Evolutionary conservation across 2,329 filamentous ascomycete species (phyloP).

Genomic region (Curvularia eragrostidis): DNA sequence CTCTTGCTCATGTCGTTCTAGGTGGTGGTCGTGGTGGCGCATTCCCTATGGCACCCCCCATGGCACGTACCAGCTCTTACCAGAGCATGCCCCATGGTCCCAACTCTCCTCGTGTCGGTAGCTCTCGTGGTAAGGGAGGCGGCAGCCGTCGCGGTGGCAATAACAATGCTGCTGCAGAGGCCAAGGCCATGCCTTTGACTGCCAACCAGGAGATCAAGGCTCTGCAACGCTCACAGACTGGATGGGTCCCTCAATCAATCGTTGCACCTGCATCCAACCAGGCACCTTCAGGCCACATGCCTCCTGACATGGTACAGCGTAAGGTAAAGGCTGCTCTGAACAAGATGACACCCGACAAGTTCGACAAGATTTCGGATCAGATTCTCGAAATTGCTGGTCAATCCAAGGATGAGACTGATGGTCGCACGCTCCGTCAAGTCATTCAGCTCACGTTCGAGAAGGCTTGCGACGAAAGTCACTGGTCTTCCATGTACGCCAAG

Average conservation of each 20-base stretch:
- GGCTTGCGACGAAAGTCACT: constrained; percentile 96
- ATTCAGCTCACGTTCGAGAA: constrained; percentile 99
- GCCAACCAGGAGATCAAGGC: constrained; percentile 81
- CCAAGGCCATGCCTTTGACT: constrained; percentile 92
- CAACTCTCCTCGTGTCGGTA: constrained; percentile 73
- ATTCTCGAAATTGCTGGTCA: constrained; percentile 92
- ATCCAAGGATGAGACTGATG: constrained; percentile 93
- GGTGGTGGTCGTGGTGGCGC: constrained; percentile 60
- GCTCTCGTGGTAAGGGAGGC: constrained; percentile 64
- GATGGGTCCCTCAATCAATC: constrained; percentile 82
- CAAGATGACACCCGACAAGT: constrained; percentile 99
- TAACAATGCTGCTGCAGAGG: constrained; percentile 68
- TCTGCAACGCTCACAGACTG: constrained; percentile 72
- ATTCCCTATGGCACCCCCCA: constrained; percentile 67
- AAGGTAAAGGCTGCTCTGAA: constrained; percentile 99
- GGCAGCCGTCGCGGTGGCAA: constrained; percentile 65
- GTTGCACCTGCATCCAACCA: constrained; percentile 40
- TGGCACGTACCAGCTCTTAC: constrained; percentile 69
- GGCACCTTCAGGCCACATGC: constrained; percentile 61
- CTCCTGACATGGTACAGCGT: constrained; percentile 92
- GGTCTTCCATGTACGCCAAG: constrained; percentile 98
- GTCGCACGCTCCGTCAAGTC: constrained; percentile 92
- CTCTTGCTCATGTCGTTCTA: constrained; percentile 65
- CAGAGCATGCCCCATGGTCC: constrained; percentile 67
- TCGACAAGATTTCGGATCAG: constrained; percentile 92